Percentiles rank a stretch among this genome's conserved stretches.
Conservation (phyloP, 129 eudicot genomes). For the Cynara cardunculus region DNA sequence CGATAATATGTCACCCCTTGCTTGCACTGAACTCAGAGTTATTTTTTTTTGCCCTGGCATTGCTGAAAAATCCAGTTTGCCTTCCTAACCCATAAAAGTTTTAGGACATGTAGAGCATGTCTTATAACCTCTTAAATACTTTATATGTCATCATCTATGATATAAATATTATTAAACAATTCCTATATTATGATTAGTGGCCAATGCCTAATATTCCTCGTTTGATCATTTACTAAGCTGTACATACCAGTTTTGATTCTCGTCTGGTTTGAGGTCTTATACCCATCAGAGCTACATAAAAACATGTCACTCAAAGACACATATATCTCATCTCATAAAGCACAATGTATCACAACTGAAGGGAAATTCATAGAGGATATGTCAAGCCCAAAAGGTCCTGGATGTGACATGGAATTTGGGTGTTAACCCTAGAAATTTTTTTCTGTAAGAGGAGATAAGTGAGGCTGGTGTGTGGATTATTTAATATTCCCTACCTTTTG, state of each 20-base stretch:
- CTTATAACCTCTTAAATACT: neutral
- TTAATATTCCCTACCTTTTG: neutral
- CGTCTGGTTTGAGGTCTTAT: neutral
- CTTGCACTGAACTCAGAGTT: neutral
- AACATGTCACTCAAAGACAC: neutral
- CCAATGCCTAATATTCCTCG: no score
- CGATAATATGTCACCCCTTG: neutral
- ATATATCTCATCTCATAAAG: neutral
- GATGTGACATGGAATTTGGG: neutral
- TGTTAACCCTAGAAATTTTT: neutral
- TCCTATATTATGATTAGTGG: no score
- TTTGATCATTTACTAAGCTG: neutral
- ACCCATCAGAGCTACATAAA: neutral
- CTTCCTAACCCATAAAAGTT: neutral
- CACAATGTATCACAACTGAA: neutral
- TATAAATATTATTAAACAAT: no score
- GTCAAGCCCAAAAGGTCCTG: neutral
- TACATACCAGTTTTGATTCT: neutral
- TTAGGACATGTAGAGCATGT: neutral
- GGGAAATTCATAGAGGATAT: neutral
- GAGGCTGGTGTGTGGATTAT: neutral
- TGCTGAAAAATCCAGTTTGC: neutral
- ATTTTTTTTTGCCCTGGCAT: neutral
- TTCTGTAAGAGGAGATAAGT: neutral
- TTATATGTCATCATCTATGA: neutral